Evolutionary conservation across 306 rosid species (phyloP), one percentile per base, ranked within the genome.

Genomic region (Citrullus amarus): DNA sequence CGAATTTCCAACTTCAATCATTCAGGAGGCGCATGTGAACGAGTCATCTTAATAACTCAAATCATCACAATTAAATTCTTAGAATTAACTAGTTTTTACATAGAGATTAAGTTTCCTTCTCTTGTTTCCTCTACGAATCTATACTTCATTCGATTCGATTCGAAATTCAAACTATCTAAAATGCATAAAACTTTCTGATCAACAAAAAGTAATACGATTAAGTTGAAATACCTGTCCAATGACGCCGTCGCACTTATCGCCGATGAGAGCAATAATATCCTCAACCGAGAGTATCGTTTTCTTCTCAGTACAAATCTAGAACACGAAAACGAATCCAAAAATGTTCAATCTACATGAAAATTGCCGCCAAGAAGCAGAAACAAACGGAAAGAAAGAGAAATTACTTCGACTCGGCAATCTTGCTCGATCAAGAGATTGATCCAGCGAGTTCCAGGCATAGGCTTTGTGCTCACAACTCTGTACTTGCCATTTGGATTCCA

Each of bases 381-480:
- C 28, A 17, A 16, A 41, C 34, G 20, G 22, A 43, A 18, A 81
- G 8, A 16, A 53, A 57, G 79, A 57, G 4, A 54, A 60, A 61
- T 83, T 91, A 96, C 99, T 85, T 96, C 99, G 78, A 96, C 85
- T 41, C 99, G 96, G 83, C 90, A 86, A 78, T 90, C 99, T 84
- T 96, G 97, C 30, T 92, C 93, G 63, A 92, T 83, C 38, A 96
- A 90, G 79, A 96, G 99, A 75, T 96, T 90, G 83, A 96, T 92
- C 99, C 98, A 96, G 77, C 99, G 98, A 77, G 94, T 92, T 84
- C 98, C 98, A 0, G 99, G 99, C 99, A 96, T 96, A 72, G 98
- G 80, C 86, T 96, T 96, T 1, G 99, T 96, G 91, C 99, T 96
- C 0, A 96, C 86, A 75, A 96, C 99, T 83, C 99, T 96, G 87